These are phyloP conservation scores for Gentiana dahurica DNA, from an alignment of 257 asterid genomes.

Conservation along the genomic window DNA sequence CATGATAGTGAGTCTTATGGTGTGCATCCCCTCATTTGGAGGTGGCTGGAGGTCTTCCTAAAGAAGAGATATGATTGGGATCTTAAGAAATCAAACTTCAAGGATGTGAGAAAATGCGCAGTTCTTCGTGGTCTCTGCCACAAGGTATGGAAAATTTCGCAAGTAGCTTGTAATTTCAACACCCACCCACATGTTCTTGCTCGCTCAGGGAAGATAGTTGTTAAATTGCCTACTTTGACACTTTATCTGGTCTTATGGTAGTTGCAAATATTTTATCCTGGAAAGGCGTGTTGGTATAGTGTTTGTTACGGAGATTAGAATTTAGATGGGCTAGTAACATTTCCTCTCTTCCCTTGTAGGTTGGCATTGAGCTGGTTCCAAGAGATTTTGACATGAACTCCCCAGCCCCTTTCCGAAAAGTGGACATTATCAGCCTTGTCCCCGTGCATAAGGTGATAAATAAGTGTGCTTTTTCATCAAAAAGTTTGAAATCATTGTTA, in stretches of 20 bases:
- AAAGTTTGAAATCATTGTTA: slow-evolving; percentile 6
- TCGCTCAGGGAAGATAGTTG: neutral
- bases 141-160: slow-evolving; percentile 43
- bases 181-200: neutral
- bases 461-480: slow-evolving; percentile 4
- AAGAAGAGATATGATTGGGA: slow-evolving; percentile 83
- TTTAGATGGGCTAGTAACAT: neutral
- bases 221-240: no score
- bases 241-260: no score
- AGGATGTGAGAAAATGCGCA: slow-evolving; percentile 72
- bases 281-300: neutral
- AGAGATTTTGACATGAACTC: slow-evolving; percentile 81
- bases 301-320: neutral
- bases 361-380: slow-evolving; percentile 87
- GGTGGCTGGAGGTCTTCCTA: slow-evolving; percentile 83
- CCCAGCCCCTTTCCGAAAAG: slow-evolving; percentile 55
- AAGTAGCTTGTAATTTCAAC: slow-evolving; percentile 1
- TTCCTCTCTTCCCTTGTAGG: slow-evolving; percentile 31
- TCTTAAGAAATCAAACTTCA: slow-evolving; percentile 48
- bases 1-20: slow-evolving; percentile 32
- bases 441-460: slow-evolving; percentile 82
- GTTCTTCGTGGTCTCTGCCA: slow-evolving; percentile 94
- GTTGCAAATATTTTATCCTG: neutral
- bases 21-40: slow-evolving; percentile 73
- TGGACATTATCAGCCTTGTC: slow-evolving; percentile 72